A percentile compares a stretch with the other conserved stretches of the same genome.
Conservation (phyloP, 1,139 yeast genomes). For the Taphrina populina region DNA sequence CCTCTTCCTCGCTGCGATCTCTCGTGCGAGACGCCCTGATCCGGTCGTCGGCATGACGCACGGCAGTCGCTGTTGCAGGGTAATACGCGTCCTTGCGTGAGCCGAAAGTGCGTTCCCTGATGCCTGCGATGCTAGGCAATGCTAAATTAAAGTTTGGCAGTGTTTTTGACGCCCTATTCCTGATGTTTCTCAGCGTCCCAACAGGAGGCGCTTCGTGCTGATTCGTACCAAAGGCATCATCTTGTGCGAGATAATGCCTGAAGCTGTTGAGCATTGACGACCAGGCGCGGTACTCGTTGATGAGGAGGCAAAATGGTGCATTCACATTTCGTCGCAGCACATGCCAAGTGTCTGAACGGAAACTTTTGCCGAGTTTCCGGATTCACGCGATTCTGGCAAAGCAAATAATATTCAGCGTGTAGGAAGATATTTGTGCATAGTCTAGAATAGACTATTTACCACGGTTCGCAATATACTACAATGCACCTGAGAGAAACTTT, state of each 20-base stretch:
- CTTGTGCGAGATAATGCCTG: not conserved
- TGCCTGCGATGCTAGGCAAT: not conserved
- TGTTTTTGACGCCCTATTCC: slow-evolving; percentile 6
- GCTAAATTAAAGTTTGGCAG: slow-evolving; percentile 7
- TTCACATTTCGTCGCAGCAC: too few relatives aligned
- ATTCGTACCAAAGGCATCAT: slow-evolving; percentile 4
- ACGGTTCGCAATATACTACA: too few relatives aligned
- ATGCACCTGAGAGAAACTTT: too few relatives aligned
- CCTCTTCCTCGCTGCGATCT: not conserved
- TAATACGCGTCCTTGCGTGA: slow-evolving; percentile 1
- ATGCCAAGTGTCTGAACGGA: too few relatives aligned
- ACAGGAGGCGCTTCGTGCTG: not conserved
- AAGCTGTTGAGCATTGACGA: not conserved
- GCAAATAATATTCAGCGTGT: too few relatives aligned
- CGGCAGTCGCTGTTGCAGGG: not conserved
- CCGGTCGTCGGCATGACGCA: too few relatives aligned
- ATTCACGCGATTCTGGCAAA: too few relatives aligned
- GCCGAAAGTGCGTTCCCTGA: slow-evolving; percentile 6
- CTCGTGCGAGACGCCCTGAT: not conserved
- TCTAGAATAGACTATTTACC: too few relatives aligned
- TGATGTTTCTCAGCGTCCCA: slow-evolving; percentile 1
- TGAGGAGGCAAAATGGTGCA: too few relatives aligned
- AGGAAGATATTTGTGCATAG: too few relatives aligned
- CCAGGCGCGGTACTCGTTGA: too few relatives aligned
- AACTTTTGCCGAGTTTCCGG: too few relatives aligned